A percentile compares a stretch with the other conserved stretches of the same genome.
phyloP scores from a whole-genome alignment of 1,284 basidiomycete genomes.

The Kwoniella shivajii region DNA sequence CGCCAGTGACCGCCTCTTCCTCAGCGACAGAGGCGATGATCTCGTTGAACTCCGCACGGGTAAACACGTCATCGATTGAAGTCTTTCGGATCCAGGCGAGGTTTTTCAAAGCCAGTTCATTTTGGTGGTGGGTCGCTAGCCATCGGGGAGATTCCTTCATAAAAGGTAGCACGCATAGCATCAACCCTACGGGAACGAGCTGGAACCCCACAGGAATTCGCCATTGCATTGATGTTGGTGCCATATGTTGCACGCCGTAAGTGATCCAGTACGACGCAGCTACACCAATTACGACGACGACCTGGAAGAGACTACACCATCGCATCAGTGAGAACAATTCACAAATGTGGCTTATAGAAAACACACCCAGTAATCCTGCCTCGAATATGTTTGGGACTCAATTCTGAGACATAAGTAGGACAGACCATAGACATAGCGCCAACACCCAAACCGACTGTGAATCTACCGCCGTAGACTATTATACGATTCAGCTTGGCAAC shows the following conservation, averaged over 20 bases:
- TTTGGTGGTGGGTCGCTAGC: slow-evolving; percentile 56
- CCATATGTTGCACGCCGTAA: slow-evolving; percentile 32
- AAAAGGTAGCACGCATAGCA: slow-evolving; percentile 72
- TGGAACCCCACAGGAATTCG: slow-evolving; percentile 51
- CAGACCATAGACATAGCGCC: slow-evolving; percentile 60
- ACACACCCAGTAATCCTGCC: slow-evolving; percentile 46
- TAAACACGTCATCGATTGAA: slow-evolving; percentile 56
- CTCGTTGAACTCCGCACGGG: slow-evolving; percentile 61
- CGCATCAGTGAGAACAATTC: not conserved
- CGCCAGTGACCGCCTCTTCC: slow-evolving; percentile 48
- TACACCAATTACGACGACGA: slow-evolving; percentile 64
- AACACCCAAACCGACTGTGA: slow-evolving; percentile 69
- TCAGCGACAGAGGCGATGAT: slow-evolving; percentile 61
- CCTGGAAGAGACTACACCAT: slow-evolving; percentile 67
- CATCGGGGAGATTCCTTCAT: slow-evolving; percentile 55
- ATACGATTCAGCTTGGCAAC: slow-evolving; percentile 8
- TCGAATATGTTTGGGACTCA: slow-evolving; percentile 68
- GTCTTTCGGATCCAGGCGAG: slow-evolving; percentile 65
- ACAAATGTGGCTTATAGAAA: too few species aligned
- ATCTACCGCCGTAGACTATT: slow-evolving; percentile 69
- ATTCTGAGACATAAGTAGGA: slow-evolving; percentile 72
- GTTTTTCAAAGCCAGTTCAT: slow-evolving; percentile 59
- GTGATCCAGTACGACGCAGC: slow-evolving; percentile 39
- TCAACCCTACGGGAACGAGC: slow-evolving; percentile 70
- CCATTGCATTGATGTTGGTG: slow-evolving; percentile 39